Conservation (phyloP, 1,139 yeast genomes). For the Lodderomyces jiufengensis region DNA sequence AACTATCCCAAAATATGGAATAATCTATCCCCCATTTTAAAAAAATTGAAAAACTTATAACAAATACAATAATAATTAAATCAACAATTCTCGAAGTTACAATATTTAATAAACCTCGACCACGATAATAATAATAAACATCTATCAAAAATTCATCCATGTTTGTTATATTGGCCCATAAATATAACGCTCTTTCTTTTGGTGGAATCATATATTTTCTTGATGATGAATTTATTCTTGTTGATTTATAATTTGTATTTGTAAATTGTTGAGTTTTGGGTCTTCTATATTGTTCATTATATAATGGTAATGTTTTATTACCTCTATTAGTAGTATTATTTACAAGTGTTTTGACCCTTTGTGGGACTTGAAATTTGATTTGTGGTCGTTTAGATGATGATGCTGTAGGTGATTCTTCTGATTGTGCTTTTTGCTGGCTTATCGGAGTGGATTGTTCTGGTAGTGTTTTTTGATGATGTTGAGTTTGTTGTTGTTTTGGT, state of each 20-base stretch:
- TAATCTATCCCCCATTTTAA: constrained; percentile 84
- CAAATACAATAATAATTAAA: constrained; percentile 69
- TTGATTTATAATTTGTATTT: constrained; percentile 10
- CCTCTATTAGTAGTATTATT: not conserved
- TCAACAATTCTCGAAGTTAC: constrained; percentile 63
- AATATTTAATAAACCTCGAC: constrained; percentile 81
- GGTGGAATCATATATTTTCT: constrained; percentile 42
- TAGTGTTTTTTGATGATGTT: not conserved
- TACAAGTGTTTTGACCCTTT: constrained; percentile 6
- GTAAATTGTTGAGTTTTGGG: constrained; percentile 8
- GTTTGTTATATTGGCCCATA: constrained; percentile 95
- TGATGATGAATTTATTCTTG: constrained; percentile 12
- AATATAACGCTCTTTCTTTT: constrained; percentile 81
- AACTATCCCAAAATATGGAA: constrained; percentile 25
- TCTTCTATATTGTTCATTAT: constrained; percentile 9
- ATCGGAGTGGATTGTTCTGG: no score
- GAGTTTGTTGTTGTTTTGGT: constrained; percentile 4
- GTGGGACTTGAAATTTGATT: constrained; percentile 12
- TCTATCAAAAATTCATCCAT: constrained; percentile 82
- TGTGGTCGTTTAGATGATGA: constrained; percentile 1
- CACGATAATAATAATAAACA: constrained; percentile 78
- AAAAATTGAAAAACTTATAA: constrained; percentile 73
- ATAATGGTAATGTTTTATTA: constrained; percentile 8
- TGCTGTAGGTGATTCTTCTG: not conserved
- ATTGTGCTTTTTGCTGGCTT: no score